phyloP scores from a whole-genome alignment of 129 eudicot species.

The Helianthus tuberosus region DNA sequence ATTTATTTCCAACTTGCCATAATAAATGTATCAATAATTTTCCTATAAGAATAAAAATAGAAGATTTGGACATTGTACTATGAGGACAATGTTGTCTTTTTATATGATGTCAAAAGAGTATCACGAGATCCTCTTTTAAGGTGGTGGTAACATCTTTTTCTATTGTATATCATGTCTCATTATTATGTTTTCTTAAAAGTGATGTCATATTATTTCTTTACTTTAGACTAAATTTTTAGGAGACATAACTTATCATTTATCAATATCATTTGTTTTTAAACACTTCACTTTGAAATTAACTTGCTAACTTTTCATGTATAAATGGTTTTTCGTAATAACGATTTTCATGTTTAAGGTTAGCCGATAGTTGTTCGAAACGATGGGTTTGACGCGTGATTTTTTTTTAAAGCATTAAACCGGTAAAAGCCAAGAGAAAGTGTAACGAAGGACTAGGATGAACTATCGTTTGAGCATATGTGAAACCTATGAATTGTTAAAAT shows the following conservation, averaged over 20 bases:
- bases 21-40: background rate
- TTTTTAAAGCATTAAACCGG: background rate
- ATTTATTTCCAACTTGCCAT: too few relatives aligned
- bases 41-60: background rate
- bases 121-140: conserved; percentile 34
- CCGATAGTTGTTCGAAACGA: background rate
- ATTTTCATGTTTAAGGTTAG: background rate
- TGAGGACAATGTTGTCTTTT: conserved; percentile 30
- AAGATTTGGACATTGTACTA: conserved; percentile 1
- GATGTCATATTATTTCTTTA: conserved; percentile 7
- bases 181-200: conserved; percentile 22
- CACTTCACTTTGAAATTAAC: background rate
- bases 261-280: background rate
- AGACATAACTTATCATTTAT: conserved; percentile 1
- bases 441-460: background rate
- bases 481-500: background rate
- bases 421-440: background rate
- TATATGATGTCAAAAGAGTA: conserved; percentile 27
- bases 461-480: background rate
- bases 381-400: background rate
- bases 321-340: background rate
- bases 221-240: conserved; percentile 4
- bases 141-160: conserved; percentile 20
- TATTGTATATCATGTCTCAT: conserved; percentile 26
- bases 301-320: background rate